phyloP scores from a whole-genome alignment of 2,329 filamentous ascomycete genomes.

The Fusarium marasasianum region DNA sequence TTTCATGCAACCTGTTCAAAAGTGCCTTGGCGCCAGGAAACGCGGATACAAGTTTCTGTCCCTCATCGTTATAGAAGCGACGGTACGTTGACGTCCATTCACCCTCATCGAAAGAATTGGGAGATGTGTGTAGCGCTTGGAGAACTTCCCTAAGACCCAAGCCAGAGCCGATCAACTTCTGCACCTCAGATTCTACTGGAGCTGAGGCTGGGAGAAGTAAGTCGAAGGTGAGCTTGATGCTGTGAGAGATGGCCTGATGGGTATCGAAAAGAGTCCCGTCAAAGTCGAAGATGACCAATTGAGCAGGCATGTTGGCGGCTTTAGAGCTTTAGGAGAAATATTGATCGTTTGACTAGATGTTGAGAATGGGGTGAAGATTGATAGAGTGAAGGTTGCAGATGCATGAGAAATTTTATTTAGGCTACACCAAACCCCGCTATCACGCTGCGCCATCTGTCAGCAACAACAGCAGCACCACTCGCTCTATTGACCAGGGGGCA shows the following conservation, averaged over 20 bases:
- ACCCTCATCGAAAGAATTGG: neutral
- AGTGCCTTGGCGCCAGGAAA: neutral
- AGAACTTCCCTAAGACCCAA: neutral
- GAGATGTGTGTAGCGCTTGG: neutral
- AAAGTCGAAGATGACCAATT: constrained; percentile 13
- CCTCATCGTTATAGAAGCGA: neutral
- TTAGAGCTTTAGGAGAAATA: rapidly evolving
- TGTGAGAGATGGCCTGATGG: constrained; percentile 8
- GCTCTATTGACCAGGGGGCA: neutral
- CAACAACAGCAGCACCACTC: neutral
- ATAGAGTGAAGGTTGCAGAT: neutral
- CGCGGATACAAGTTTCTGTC: neutral
- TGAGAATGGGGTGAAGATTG: rapidly evolving
- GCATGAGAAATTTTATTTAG: neutral
- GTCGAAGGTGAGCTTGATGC: constrained; percentile 1
- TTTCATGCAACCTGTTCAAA: rapidly evolving
- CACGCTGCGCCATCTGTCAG: neutral
- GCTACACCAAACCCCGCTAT: neutral
- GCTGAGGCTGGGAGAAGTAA: neutral
- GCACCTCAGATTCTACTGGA: neutral
- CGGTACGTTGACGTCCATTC: constrained; percentile 1
- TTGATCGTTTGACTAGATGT: neutral
- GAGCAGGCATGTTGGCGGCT: neutral
- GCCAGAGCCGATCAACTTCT: neutral
- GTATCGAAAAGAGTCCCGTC: constrained; percentile 11